These are phyloP conservation scores for Telopea speciosissima DNA, from an alignment of 177 flowering plant genomes.

Conservation along the genomic window DNA sequence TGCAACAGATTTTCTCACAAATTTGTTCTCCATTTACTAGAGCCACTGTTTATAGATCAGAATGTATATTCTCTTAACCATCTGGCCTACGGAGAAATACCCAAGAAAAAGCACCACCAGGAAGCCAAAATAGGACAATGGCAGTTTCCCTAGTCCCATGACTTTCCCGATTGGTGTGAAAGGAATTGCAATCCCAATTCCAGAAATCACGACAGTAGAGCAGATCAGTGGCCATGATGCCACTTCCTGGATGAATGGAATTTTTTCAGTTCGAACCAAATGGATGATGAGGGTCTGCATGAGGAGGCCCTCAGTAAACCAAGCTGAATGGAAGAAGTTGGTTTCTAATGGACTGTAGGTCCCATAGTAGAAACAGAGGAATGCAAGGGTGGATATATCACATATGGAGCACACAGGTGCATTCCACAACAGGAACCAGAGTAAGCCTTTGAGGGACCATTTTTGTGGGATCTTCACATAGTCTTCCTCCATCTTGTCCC, in stretches of 20 bases:
- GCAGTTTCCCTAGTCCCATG: constrained; percentile 41
- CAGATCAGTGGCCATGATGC: constrained; percentile 70
- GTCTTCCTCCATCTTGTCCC: constrained; percentile 77
- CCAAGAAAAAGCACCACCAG: constrained; percentile 52
- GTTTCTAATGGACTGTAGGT: neutral
- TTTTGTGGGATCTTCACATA: constrained; percentile 43
- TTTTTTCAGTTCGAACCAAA: constrained; percentile 63
- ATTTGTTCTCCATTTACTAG: constrained; percentile 19
- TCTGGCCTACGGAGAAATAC: constrained; percentile 53
- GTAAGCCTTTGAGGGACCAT: constrained; percentile 53
- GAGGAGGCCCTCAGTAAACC: constrained; percentile 65
- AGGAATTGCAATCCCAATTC: constrained; percentile 54
- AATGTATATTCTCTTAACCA: constrained; percentile 55
- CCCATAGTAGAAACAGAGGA: constrained; percentile 42
- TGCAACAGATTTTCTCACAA: neutral
- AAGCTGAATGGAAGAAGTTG: constrained; percentile 44
- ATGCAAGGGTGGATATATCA: constrained; percentile 41
- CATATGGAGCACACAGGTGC: constrained; percentile 57
- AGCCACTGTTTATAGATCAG: constrained; percentile 49
- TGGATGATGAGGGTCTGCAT: constrained; percentile 74
- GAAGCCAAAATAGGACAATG: constrained; percentile 59
- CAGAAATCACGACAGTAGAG: constrained; percentile 49
- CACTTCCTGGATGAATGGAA: constrained; percentile 60
- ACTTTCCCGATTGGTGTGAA: constrained; percentile 43
- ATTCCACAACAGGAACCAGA: constrained; percentile 63